A percentile compares a stretch with the other conserved stretches of the same genome.
Evolutionary conservation across 495 filamentous ascomycete species (phyloP).

Genomic region (Friedmanniomyces simplex): DNA sequence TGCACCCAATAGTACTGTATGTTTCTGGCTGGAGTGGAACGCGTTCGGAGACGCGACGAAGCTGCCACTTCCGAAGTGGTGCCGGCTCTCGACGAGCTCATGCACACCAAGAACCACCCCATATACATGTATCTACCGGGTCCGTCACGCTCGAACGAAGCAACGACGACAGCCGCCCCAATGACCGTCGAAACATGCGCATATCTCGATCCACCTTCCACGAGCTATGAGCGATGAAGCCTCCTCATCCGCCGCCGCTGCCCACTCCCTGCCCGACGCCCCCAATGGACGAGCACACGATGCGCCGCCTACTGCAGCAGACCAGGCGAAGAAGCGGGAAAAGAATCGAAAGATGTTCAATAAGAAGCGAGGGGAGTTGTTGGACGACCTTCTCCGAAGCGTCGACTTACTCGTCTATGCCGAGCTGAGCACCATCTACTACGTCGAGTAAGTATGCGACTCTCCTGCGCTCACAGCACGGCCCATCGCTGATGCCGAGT

Average conservation of each 20-base stretch:
- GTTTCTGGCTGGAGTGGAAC: not conserved
- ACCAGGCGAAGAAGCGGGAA: constrained; percentile 16
- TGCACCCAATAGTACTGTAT: not conserved
- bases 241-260: constrained; percentile 39
- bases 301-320: constrained; percentile 5
- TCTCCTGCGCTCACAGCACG: not conserved
- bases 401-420: constrained; percentile 75
- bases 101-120: not conserved
- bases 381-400: constrained; percentile 58
- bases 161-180: not conserved
- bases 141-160: not conserved
- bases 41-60: not conserved
- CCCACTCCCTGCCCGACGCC: constrained; percentile 21
- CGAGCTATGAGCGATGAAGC: constrained; percentile 56
- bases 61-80: not conserved
- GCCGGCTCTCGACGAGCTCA: not conserved
- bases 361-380: constrained; percentile 48
- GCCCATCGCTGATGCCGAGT: not conserved
- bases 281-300: constrained; percentile 20
- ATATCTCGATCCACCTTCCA: not conserved
- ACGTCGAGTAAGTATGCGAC: constrained; percentile 63
- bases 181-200: constrained; percentile 11
- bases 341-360: constrained; percentile 38
- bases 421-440: constrained; percentile 73
- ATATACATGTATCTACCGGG: not conserved